Base-by-base conservation (phyloP, 495 filamentous ascomycete species). In the Beverwykella pulmonaria region DNA sequence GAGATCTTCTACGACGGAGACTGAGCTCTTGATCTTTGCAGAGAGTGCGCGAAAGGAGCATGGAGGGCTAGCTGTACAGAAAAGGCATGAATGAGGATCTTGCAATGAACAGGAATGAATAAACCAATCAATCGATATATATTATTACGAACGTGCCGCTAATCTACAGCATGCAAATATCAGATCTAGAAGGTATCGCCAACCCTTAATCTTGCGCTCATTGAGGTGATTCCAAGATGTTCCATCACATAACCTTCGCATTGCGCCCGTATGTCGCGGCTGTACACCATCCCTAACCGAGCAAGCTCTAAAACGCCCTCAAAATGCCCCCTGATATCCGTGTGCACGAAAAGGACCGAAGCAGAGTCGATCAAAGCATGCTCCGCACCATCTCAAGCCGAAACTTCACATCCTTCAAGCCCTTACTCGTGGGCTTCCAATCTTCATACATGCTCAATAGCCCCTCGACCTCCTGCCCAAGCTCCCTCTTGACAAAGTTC, bases 391-490 rank as follows among this genome's bases (percentile, higher is more conserved):
- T 93, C 81, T 98, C 94, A 44, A 98, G 79, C 68, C 94, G 83
- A 75, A 95, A 98, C 74, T 94, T 96, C 34, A 98, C 94, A 80
- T 98, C 94, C 76, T 92, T 96, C 59, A 98, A 78, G 32, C 88
- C 89, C 79, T 98, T 98, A 10, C 83, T 94, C 0, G 81, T 81
- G 8, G 94, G 94, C 73, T 89, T 92, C 94, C 94, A 98, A 48
- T 91, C 87, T 74, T 98, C 92, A 76, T 97, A 98, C 71, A 96
- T 88, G 69, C 82, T 81, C 14, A 98, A 79, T 46, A 98, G 78
- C 71, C 93, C 88, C 56, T 83, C 85, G 26, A 87, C 92, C 78
- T 98, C 94, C 1, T 82, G 78, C 50, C 83, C 80, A 19, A 96
- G 76, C 71, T 96, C 89, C 25, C 83, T 88, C 69, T 89, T 90